phyloP scores from a whole-genome alignment of 345 rosid species.

The Brassica carinata region DNA sequence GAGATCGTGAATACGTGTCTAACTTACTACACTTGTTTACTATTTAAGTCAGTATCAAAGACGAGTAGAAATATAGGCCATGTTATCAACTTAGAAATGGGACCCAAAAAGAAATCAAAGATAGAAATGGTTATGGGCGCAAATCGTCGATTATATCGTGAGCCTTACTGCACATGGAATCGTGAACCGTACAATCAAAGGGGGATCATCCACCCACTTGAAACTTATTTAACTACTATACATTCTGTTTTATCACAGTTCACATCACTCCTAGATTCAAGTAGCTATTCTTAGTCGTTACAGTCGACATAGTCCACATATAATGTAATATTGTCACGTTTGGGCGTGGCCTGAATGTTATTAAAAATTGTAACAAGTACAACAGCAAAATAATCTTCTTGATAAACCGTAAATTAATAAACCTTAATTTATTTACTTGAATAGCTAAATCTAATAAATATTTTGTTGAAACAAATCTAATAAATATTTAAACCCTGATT shows the following conservation, averaged over 20 bases:
- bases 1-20: too few species aligned
- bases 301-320: too few species aligned
- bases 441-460: background rate
- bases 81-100: slow-evolving; percentile 19
- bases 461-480: too few species aligned
- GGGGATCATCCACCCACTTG: slow-evolving; percentile 4
- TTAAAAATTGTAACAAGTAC: background rate
- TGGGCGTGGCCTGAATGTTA: background rate
- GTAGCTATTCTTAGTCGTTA: background rate
- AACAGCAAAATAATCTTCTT: background rate
- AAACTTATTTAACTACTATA: background rate
- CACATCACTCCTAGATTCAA: background rate
- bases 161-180: slow-evolving; percentile 13
- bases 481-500: too few species aligned
- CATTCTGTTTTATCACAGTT: background rate
- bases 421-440: background rate
- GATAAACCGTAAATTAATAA: background rate
- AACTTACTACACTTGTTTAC: background rate
- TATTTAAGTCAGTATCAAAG: background rate
- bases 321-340: background rate
- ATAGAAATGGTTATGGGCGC: slow-evolving; percentile 5
- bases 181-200: slow-evolving; percentile 8
- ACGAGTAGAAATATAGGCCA: background rate
- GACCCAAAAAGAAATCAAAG: slow-evolving; percentile 4
- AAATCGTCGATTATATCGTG: background rate